Evolutionary conservation across 345 rosid species (phyloP).

Genomic region (Carallia brachiata): DNA sequence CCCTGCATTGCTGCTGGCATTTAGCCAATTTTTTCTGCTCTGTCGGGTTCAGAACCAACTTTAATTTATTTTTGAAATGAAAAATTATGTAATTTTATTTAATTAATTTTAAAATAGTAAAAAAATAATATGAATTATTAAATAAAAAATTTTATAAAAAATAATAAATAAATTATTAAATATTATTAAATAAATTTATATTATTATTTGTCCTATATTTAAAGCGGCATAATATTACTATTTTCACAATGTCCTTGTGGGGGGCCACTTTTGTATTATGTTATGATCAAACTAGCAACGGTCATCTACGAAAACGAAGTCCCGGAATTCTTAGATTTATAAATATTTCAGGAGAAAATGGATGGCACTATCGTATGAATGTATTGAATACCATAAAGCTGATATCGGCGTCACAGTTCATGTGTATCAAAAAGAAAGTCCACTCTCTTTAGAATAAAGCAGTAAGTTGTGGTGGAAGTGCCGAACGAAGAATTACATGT

Average conservation of each 20-base stretch:
- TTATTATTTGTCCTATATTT: too few species aligned
- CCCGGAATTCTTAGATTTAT: not conserved
- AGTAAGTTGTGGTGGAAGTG: not conserved
- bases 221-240: too few species aligned
- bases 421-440: not conserved
- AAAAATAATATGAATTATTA: too few species aligned
- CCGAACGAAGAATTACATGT: not conserved
- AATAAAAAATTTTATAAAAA: too few species aligned
- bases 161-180: too few species aligned
- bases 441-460: not conserved
- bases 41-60: not conserved
- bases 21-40: not conserved
- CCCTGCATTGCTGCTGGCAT: too few species aligned
- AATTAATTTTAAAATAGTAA: too few species aligned
- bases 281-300: not conserved
- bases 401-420: not conserved
- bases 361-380: not conserved
- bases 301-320: not conserved
- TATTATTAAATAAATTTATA: too few species aligned
- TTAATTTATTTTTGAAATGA: not conserved
- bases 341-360: conserved; percentile 2
- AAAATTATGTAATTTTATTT: too few species aligned
- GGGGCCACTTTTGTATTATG: not conserved
- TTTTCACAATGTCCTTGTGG: not conserved
- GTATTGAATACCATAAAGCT: not conserved